phyloP scores from a whole-genome alignment of 2,329 filamentous ascomycete genomes.

The Didymosphaeria variabile region DNA sequence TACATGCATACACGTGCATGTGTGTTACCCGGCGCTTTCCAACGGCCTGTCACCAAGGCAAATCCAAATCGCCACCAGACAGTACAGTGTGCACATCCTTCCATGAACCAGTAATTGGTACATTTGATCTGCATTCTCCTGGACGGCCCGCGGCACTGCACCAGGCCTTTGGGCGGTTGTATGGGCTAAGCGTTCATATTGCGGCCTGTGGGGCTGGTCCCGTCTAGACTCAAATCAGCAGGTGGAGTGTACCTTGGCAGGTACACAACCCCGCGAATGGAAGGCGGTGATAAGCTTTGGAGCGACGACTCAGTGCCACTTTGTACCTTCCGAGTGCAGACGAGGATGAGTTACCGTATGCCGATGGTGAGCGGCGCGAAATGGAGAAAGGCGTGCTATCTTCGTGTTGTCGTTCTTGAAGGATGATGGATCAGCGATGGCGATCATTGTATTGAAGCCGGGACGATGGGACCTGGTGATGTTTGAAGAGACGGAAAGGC shows the following conservation, averaged over 20 bases:
- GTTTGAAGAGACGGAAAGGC: not conserved
- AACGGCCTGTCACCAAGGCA: not conserved
- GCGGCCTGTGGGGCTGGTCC: not conserved
- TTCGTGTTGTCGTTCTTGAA: not conserved
- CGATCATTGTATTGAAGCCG: not conserved
- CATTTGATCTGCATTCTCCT: not conserved
- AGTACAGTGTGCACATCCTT: not conserved
- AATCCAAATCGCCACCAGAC: not conserved
- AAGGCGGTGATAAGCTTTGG: constrained; percentile 11
- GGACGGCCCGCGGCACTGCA: not conserved
- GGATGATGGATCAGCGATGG: not conserved
- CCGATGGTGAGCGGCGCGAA: not conserved
- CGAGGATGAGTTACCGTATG: not conserved
- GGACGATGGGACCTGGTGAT: not conserved
- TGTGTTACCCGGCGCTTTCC: not conserved
- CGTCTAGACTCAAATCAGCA: constrained; percentile 3
- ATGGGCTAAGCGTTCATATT: not conserved
- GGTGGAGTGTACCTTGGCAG: constrained; percentile 8
- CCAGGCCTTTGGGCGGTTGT: not conserved
- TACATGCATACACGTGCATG: not conserved
- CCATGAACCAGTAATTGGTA: not conserved
- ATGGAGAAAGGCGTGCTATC: no score
- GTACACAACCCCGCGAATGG: constrained; percentile 11
- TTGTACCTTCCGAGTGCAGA: constrained; percentile 8
- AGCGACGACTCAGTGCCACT: not conserved